Base-by-base conservation (phyloP, 2,329 filamentous ascomycete genomes). In the Colletotrichum sojae region DNA sequence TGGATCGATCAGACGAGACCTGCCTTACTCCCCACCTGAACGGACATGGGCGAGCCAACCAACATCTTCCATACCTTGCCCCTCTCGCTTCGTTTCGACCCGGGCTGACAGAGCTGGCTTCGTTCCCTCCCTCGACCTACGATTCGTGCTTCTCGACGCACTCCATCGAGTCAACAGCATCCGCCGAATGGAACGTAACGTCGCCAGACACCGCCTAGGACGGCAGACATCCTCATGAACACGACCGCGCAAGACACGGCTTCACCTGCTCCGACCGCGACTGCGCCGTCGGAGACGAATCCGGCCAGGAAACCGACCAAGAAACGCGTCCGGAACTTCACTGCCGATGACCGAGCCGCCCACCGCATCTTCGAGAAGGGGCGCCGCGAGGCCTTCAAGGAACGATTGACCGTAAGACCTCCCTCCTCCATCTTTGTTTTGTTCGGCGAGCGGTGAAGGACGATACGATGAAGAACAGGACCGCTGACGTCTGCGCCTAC, bases 381-480 rank as follows among this genome's bases (percentile, higher is more conserved):
- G 3, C 78, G 81, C 15, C 76, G 81, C n/a, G 81, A 83, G 69
- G 78, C 80, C 1, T 83, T 83, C 72, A 80, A 80, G 58, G 78
- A 80, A 49, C 74, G 78, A 2, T 65, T 83, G 18, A 78, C 73
- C 49, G 81, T 81, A 36, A 69, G 78, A 75, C 18, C 15, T 56
- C 16, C 16, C n/a, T 18, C 55, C 25, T 49, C 22, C 13, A 55
- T 36, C 9, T 15, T 43, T n/a, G 40, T 43, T 13, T 0, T 43
- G 13, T 43, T 6, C 12, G 8, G 40, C 13, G 5, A 10, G 40
- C 40, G 4, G 31, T 10, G 31, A 36, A 2, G 6, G 8, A 10
- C n/a, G 48, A 43, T 25, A 45, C 2, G 18, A 48, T 16, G 22
- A 13, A 16, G 45, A 46, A 16, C 12, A 27, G 5, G 20, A 18